Conservation (phyloP, 495 filamentous ascomycete genomes). For the Neurospora pannonica region DNA sequence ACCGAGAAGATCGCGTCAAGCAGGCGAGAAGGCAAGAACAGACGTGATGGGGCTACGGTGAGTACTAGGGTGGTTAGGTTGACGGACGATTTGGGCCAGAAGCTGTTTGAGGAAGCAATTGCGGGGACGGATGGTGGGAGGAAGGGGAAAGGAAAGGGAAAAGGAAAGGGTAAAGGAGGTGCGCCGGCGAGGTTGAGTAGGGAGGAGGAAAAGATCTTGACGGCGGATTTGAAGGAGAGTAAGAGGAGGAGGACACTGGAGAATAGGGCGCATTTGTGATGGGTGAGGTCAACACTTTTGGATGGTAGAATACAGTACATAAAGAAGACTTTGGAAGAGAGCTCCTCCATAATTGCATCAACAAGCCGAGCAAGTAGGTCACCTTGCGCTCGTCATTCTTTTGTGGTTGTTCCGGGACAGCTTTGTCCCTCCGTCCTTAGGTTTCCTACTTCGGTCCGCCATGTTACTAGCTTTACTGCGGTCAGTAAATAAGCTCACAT, state of each 20-base stretch:
- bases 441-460: no score
- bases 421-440: no score
- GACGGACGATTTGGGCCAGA: conserved; percentile 49
- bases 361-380: no score
- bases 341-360: not conserved
- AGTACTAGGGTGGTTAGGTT: conserved; percentile 69
- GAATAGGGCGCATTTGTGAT: conserved; percentile 39
- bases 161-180: conserved; percentile 21
- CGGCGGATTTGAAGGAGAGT: conserved; percentile 25
- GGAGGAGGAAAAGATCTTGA: conserved; percentile 32
- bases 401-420: no score
- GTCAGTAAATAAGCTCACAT: no score
- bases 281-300: no score
- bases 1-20: conserved; percentile 76
- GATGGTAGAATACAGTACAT: not conserved
- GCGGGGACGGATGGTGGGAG: not conserved
- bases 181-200: conserved; percentile 26
- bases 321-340: not conserved
- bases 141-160: conserved; percentile 7
- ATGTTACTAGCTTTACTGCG: no score
- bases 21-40: conserved; percentile 86
- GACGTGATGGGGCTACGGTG: conserved; percentile 84
- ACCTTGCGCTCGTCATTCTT: no score
- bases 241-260: conserved; percentile 33
- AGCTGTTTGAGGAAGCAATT: conserved; percentile 37